Evolutionary conservation across 2,329 filamentous ascomycete species (phyloP), one percentile per base, ranked within the genome.

Genomic region (Mycosphaerella arachidis): DNA sequence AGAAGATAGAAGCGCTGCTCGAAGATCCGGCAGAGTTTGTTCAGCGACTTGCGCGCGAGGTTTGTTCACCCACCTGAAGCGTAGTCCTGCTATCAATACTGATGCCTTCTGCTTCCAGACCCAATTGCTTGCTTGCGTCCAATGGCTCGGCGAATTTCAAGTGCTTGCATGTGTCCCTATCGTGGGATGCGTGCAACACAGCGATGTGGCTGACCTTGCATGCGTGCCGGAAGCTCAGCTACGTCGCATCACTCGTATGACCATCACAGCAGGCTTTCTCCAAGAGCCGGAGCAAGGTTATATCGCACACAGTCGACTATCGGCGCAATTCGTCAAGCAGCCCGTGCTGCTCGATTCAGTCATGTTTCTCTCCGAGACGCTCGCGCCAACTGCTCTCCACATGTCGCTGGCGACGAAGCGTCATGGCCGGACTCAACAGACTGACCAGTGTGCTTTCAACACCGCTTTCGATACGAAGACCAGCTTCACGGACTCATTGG

Each of bases 111-210:
- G 13, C 9, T 29, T 29, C 20, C 53, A 55, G 53, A 29, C 6
- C 10, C 53, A 76, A 63, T 48, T 76, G 2, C 70, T 77, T 12
- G 72, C 74, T 3, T 78, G 76, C 52, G 59, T 79, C 6, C 71
- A 72, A 60, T 81, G 77, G 78, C 70, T 80, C 13, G 74, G 71
- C 6, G 74, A 80, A 12, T 77, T 77, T 59, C 77, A 80, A 54
- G 68, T 80, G 4, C 72, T 79, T 0, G 76, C 76, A 3, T 79
- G 71, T 62, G 76, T 81, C n/a, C 79, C 78, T 0, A 65, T 76
- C 1, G 56, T 51, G 5, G 73, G 69, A 24, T 74, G 65, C 45
- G 72, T 78, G 8, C 63, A 71, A 1, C 63, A 72, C 51, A 70
- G 73, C 37, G 79, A 81, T 53, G 63, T 81, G 1, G 77, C 79